Evolutionary conservation across 1,284 basidiomycete genomes (phyloP).

Genomic region (Amylostereum areolatum): DNA sequence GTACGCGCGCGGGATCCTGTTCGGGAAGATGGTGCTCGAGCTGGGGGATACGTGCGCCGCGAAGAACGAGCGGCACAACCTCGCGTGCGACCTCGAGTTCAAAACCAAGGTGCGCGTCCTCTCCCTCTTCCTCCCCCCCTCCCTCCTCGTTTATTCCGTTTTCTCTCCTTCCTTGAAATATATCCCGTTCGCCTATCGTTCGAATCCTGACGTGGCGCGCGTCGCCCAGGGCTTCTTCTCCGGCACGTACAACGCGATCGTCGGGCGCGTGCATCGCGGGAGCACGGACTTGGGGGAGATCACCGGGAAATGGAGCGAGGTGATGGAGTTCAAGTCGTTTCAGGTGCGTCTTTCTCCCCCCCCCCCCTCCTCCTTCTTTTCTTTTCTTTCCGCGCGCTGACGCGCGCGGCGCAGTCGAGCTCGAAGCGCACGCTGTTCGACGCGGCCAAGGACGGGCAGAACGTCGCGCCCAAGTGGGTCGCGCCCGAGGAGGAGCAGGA

Average conservation of each 20-base stretch:
- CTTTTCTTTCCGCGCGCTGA: not conserved
- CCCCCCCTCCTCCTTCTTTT: not conserved
- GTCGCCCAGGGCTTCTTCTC: constrained; percentile 85
- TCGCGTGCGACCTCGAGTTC: constrained; percentile 88
- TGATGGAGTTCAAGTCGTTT: constrained; percentile 80
- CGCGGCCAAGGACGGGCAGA: constrained; percentile 66
- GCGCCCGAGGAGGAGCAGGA: constrained; percentile 86
- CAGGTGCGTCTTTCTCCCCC: constrained; percentile 39
- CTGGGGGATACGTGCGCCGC: constrained; percentile 90
- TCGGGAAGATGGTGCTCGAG: constrained; percentile 98
- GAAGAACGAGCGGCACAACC: constrained; percentile 72
- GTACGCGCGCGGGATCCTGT: constrained; percentile 96
- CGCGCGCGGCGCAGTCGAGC: constrained; percentile 39
- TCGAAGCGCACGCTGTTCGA: constrained; percentile 82
- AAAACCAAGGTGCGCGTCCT: constrained; percentile 80
- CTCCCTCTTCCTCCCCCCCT: constrained; percentile 1
- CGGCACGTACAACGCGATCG: constrained; percentile 90
- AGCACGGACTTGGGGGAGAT: constrained; percentile 79
- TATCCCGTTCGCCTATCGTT: too few relatives aligned
- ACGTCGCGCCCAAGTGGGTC: constrained; percentile 78
- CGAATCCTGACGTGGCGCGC: too few relatives aligned
- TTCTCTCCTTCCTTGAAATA: too few relatives aligned
- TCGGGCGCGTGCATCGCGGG: constrained; percentile 73
- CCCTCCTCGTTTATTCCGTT: too few relatives aligned
- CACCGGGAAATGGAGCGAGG: constrained; percentile 85